phyloP scores from a whole-genome alignment of 2,329 filamentous ascomycete species.

The Aspergillus sp. region DNA sequence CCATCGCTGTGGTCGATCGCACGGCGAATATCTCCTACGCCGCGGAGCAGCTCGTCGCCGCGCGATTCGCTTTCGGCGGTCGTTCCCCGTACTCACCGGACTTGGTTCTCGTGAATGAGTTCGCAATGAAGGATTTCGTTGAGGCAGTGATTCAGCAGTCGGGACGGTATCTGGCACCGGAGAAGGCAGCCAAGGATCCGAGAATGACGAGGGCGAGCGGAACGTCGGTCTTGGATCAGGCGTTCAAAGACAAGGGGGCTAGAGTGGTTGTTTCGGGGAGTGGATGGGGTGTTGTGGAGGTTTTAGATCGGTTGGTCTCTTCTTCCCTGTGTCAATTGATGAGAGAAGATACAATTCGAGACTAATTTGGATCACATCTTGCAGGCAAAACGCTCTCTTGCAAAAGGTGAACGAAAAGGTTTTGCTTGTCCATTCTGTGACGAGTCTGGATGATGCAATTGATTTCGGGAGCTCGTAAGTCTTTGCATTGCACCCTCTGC shows the following conservation, averaged over 20 bases:
- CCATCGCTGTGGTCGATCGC: constrained; percentile 61
- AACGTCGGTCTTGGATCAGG: constrained; percentile 19
- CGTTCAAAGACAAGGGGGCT: constrained; percentile 26
- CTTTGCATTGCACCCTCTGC: neutral
- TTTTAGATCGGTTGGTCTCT: constrained; percentile 25
- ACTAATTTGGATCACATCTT: no score
- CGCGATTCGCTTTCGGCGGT: constrained; percentile 57
- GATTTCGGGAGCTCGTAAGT: constrained; percentile 43
- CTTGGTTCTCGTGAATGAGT: constrained; percentile 65
- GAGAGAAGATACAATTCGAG: no score
- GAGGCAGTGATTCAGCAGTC: constrained; percentile 47
- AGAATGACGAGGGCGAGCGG: neutral
- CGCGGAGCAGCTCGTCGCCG: constrained; percentile 53
- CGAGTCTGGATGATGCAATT: constrained; percentile 56
- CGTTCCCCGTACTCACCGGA: constrained; percentile 62
- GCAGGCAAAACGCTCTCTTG: constrained; percentile 27
- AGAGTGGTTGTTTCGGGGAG: constrained; percentile 28
- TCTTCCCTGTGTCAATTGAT: neutral
- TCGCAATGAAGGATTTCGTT: constrained; percentile 55
- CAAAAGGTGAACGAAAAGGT: constrained; percentile 42
- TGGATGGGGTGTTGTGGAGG: constrained; percentile 29
- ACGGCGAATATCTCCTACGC: constrained; percentile 56
- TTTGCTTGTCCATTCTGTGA: constrained; percentile 49
- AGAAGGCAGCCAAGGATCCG: constrained; percentile 11
- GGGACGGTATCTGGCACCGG: constrained; percentile 23